Evolutionary conservation across 345 rosid genomes (phyloP).

Genomic region (Geranium rotundifolium): DNA sequence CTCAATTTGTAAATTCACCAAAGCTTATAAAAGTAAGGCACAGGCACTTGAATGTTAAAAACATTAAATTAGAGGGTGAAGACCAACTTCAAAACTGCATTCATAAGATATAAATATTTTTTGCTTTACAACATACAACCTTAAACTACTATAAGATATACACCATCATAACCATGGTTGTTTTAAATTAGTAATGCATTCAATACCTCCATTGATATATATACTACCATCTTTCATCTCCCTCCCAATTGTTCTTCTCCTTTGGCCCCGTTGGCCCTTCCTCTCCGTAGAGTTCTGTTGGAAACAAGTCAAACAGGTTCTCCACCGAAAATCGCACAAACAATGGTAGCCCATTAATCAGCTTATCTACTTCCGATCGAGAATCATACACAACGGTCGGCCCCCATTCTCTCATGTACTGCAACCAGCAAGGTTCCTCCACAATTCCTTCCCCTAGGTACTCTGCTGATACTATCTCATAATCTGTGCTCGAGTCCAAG

Average conservation of each 20-base stretch:
- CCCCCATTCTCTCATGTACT: conserved; percentile 96
- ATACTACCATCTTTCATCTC: conserved; percentile 57
- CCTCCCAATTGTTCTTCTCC: conserved; percentile 80
- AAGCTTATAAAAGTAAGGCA: no score
- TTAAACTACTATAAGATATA: no score
- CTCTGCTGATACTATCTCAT: conserved; percentile 64
- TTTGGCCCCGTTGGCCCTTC: conserved; percentile 97
- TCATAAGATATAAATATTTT: no score
- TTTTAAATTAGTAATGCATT: no score
- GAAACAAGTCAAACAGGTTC: conserved; percentile 68
- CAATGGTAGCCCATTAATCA: conserved; percentile 50
- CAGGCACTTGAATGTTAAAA: no score
- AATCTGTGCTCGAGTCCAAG: conserved; percentile 63
- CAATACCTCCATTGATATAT: no score
- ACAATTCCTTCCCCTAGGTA: conserved; percentile 52
- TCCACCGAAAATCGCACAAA: conserved; percentile 66
- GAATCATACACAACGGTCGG: conserved; percentile 72
- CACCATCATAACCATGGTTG: no score
- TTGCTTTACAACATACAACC: no score
- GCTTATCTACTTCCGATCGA: conserved; percentile 61
- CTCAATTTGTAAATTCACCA: no score
- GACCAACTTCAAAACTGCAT: no score
- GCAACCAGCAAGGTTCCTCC: conserved; percentile 69
- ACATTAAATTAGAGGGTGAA: no score
- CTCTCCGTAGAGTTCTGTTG: conserved; percentile 83